A percentile compares a stretch with the other conserved stretches of the same genome.
Evolutionary conservation across 1,139 yeast genomes (phyloP).

Genomic region (Geotrichum phurueaensis): DNA sequence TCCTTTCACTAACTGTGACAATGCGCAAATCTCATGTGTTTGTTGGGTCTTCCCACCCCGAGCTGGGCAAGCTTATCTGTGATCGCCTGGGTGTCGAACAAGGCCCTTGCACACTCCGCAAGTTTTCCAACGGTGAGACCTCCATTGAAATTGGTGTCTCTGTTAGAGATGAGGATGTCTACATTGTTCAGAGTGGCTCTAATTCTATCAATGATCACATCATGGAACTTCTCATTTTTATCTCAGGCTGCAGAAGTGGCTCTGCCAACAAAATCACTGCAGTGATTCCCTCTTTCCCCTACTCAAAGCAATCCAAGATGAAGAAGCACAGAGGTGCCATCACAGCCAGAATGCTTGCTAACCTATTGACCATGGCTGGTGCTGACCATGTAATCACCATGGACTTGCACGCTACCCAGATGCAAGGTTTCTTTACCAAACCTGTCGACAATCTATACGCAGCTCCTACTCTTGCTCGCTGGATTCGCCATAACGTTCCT

Average conservation of each 20-base stretch:
- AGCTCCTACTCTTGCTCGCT: conserved; percentile 91
- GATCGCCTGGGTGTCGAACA: conserved; percentile 87
- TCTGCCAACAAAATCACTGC: conserved; percentile 96
- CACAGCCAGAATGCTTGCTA: conserved; percentile 98
- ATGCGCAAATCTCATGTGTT: conserved; percentile 98
- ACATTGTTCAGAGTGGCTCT: conserved; percentile 90
- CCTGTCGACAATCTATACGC: conserved; percentile 96
- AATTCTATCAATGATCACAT: conserved; percentile 88
- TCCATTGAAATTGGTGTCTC: conserved; percentile 92
- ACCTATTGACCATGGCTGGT: conserved; percentile 92
- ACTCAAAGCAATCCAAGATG: conserved; percentile 96
- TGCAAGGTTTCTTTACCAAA: conserved; percentile 97
- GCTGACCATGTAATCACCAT: conserved; percentile 97
- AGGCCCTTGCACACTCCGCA: conserved; percentile 87
- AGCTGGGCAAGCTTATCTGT: conserved; percentile 83
- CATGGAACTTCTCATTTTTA: conserved; percentile 89
- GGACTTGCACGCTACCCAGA: conserved; percentile 97
- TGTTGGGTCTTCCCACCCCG: conserved; percentile 95
- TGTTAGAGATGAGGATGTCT: conserved; percentile 94
- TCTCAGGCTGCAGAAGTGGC: conserved; percentile 95
- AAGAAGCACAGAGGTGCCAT: conserved; percentile 98
- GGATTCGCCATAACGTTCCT: conserved; percentile 88
- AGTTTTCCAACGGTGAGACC: conserved; percentile 95
- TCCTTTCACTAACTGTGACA: background rate
- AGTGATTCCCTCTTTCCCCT: conserved; percentile 95